Percentiles rank a stretch among this genome's conserved stretches.
phyloP scores from a whole-genome alignment of 1,139 yeast species.

The Zhuliangozyma parablackwelliae region DNA sequence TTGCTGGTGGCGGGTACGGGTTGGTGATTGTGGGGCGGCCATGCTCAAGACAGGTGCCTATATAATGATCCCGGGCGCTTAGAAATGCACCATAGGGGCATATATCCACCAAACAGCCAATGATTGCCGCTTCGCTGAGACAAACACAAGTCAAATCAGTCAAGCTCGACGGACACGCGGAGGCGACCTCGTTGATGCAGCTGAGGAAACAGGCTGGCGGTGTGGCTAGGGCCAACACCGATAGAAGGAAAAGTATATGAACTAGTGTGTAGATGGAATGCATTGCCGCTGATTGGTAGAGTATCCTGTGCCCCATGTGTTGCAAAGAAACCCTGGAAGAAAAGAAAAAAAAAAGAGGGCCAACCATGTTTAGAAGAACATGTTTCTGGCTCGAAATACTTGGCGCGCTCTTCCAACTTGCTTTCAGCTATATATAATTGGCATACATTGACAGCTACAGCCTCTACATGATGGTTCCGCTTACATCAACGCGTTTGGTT shows the following conservation, averaged over 20 bases:
- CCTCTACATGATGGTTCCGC: too few species aligned
- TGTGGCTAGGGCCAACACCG: slow-evolving; percentile 25
- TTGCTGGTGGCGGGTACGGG: slow-evolving; percentile 10
- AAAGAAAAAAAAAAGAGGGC: too few species aligned
- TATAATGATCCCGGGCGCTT: slow-evolving; percentile 50
- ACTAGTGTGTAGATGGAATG: too few species aligned
- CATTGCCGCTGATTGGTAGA: too few species aligned
- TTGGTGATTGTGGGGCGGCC: slow-evolving; percentile 11
- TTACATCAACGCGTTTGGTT: too few species aligned
- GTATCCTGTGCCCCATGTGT: too few species aligned
- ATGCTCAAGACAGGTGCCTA: slow-evolving; percentile 52
- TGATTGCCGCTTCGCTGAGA: slow-evolving; percentile 28
- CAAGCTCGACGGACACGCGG: slow-evolving; percentile 26
- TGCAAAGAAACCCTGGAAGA: too few species aligned
- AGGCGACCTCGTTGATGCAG: slow-evolving; percentile 39
- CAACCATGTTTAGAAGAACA: too few species aligned
- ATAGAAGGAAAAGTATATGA: slow-evolving; percentile 2
- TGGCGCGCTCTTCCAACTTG: too few species aligned
- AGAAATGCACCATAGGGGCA: slow-evolving; percentile 48
- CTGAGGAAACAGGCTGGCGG: slow-evolving; percentile 54
- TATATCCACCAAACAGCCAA: slow-evolving; percentile 44
- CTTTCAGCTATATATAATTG: too few species aligned
- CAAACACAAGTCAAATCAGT: slow-evolving; percentile 41
- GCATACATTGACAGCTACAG: too few species aligned
- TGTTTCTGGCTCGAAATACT: too few species aligned